Percentiles rank a stretch among this genome's conserved stretches.
Evolutionary conservation across 768 basidiomycete species (phyloP).

Genomic region (Xerocomellus amylosporus): DNA sequence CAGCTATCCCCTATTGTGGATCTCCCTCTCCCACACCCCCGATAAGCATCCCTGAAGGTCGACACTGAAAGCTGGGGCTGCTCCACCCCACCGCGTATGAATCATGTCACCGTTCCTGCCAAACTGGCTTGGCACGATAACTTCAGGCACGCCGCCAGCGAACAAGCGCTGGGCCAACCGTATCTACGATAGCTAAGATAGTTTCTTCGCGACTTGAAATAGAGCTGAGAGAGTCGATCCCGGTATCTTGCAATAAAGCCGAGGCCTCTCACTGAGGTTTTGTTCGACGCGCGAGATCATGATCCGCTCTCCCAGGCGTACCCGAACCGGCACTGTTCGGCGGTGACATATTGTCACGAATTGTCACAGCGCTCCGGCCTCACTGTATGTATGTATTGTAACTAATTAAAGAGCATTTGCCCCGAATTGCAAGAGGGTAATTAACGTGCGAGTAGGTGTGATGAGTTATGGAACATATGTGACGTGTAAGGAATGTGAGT

Average conservation of each 20-base stretch:
- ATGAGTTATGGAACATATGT: no score
- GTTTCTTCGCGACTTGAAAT: background rate
- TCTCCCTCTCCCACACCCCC: background rate
- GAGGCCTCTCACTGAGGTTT: background rate
- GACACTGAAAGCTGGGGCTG: background rate
- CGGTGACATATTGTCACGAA: no score
- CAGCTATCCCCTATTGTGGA: constrained; percentile 1
- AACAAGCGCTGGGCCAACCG: background rate
- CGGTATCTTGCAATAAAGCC: background rate
- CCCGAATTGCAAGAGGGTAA: no score
- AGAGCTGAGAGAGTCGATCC: background rate
- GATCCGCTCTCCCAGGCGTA: constrained; percentile 1
- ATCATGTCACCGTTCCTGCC: background rate
- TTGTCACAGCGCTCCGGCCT: no score
- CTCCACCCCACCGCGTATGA: constrained; percentile 13
- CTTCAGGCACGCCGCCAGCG: background rate
- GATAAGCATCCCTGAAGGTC: background rate
- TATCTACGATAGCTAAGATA: no score
- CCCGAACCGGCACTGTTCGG: no score
- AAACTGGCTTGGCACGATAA: background rate
- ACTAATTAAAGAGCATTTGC: no score
- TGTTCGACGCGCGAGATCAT: background rate
- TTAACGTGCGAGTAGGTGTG: no score
- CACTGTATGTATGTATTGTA: no score
- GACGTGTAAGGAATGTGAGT: no score